Percentiles rank a stretch among this genome's conserved stretches.
Evolutionary conservation across 2,329 filamentous ascomycete genomes (phyloP).

Genomic region (Xylogone sp.): DNA sequence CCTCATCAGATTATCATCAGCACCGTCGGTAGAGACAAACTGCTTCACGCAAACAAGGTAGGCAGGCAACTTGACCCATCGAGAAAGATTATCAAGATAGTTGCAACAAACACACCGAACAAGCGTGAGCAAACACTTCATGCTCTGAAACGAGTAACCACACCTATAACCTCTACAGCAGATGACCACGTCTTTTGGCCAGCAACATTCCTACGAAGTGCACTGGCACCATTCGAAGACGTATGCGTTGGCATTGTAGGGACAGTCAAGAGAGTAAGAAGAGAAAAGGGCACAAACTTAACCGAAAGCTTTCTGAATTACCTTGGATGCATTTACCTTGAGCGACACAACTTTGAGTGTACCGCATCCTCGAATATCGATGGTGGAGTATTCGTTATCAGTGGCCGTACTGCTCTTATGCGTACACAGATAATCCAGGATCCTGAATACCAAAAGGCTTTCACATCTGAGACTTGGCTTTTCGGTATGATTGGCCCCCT

Average conservation of each 20-base stretch:
- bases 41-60: not conserved
- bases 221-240: slow-evolving; percentile 18
- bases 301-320: slow-evolving; percentile 38
- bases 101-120: slow-evolving; percentile 2
- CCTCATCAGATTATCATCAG: slow-evolving; percentile 14
- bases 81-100: not conserved
- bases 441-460: slow-evolving; percentile 38
- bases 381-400: slow-evolving; percentile 55
- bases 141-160: slow-evolving; percentile 9
- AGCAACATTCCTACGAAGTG: slow-evolving; percentile 9
- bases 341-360: slow-evolving; percentile 60
- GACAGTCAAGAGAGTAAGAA: slow-evolving; percentile 50
- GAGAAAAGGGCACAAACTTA: slow-evolving; percentile 23
- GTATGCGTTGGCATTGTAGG: slow-evolving; percentile 49
- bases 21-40: slow-evolving; percentile 10
- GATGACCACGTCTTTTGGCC: slow-evolving; percentile 20
- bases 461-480: slow-evolving; percentile 47
- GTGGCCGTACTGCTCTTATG: slow-evolving; percentile 49
- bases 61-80: not conserved
- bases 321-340: slow-evolving; percentile 54
- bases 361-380: slow-evolving; percentile 52
- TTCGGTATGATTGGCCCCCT: not conserved
- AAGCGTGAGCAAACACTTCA: slow-evolving; percentile 15
- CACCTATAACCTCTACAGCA: slow-evolving; percentile 11
- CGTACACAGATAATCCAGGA: slow-evolving; percentile 46